A percentile compares a stretch with the other conserved stretches of the same genome.
Evolutionary conservation across 2,329 filamentous ascomycete genomes (phyloP).

Genomic region (Gnomoniopsis smithogilvyi): DNA sequence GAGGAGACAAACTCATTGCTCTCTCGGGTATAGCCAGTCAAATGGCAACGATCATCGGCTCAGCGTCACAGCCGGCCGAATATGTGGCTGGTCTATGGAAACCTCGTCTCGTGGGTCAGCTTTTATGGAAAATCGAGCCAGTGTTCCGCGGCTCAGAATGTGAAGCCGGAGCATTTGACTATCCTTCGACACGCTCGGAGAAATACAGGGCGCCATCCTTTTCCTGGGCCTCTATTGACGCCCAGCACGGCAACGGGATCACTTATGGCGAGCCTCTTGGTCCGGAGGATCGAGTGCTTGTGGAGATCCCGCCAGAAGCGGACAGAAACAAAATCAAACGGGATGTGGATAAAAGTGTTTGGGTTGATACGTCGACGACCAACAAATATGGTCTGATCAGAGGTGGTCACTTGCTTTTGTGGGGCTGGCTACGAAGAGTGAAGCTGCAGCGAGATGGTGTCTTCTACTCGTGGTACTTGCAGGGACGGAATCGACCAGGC

Average conservation of each 20-base stretch:
- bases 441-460: not conserved
- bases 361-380: not conserved
- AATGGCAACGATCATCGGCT: not conserved
- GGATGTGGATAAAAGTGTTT: too few relatives aligned
- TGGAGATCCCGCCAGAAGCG: not conserved
- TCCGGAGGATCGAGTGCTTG: not conserved
- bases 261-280: constrained; percentile 1
- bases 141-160: not conserved
- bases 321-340: too few relatives aligned
- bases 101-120: constrained; percentile 1
- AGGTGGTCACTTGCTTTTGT: not conserved
- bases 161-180: not conserved
- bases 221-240: constrained; percentile 11
- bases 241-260: not conserved
- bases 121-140: constrained; percentile 1
- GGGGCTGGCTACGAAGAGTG: not conserved
- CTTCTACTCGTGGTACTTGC: not conserved
- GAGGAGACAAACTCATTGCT: constrained; percentile 13
- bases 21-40: constrained; percentile 5
- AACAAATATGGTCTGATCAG: not conserved
- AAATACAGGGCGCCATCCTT: constrained; percentile 6
- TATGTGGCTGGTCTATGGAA: constrained; percentile 11
- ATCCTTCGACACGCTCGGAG: not conserved
- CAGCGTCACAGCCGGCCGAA: not conserved
- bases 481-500: not conserved